Percentiles rank a stretch among this genome's conserved stretches.
Conservation (phyloP, 768 basidiomycete genomes). For the Lactifluus subvellereus region DNA sequence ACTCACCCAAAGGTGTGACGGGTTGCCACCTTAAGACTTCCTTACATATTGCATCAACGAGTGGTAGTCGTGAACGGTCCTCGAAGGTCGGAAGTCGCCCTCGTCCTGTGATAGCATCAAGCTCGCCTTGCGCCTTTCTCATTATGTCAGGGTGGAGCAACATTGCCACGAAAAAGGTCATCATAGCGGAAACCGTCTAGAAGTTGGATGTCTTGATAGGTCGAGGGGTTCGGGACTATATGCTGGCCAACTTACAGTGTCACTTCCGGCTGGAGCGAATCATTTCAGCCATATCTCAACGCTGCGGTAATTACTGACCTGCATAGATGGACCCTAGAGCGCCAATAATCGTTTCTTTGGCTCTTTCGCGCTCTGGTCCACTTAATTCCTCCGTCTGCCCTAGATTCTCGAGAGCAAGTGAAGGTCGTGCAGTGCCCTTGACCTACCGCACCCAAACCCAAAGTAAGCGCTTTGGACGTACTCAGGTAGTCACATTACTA, state of each 20-base stretch:
- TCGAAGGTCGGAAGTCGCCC: constrained; percentile 29
- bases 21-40: constrained; percentile 28
- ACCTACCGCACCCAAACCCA: not conserved
- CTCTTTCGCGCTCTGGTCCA: not conserved
- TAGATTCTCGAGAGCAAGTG: not conserved
- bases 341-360: not conserved
- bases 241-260: not conserved
- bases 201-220: not conserved
- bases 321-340: not conserved
- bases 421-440: not conserved
- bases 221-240: not conserved
- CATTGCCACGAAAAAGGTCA: constrained; percentile 27
- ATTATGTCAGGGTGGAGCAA: constrained; percentile 28
- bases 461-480: not conserved
- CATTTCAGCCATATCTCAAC: not conserved
- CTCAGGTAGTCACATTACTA: not conserved
- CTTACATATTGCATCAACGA: constrained; percentile 25
- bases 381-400: not conserved
- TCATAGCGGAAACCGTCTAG: not conserved
- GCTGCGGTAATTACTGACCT: not conserved
- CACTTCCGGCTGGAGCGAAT: not conserved
- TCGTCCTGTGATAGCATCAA: constrained; percentile 27
- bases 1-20: constrained; percentile 23
- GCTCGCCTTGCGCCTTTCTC: constrained; percentile 28
- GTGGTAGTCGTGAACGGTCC: constrained; percentile 27